These are phyloP conservation scores for Monilinia vaccinii-corymbosi DNA, from an alignment of 2,329 filamentous ascomycete genomes.

Conservation along the genomic window DNA sequence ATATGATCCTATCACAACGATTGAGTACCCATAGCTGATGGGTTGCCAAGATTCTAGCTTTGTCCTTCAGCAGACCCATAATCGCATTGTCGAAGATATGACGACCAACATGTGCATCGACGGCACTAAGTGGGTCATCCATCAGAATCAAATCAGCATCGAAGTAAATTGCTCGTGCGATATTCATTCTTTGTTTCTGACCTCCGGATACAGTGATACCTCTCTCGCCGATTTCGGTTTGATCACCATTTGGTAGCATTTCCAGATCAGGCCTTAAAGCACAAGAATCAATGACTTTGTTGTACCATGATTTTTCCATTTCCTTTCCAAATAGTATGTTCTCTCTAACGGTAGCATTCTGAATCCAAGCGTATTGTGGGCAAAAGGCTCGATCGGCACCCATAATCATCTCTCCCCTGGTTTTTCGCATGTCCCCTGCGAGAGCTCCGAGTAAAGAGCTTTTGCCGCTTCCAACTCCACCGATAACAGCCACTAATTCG, in stretches of 20 bases:
- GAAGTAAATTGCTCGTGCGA: constrained; percentile 72
- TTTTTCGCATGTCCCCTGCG: constrained; percentile 89
- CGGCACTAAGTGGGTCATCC: constrained; percentile 61
- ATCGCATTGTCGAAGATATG: constrained; percentile 93
- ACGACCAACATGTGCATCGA: constrained; percentile 60
- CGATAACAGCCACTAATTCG: constrained; percentile 78
- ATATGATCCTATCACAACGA: constrained; percentile 84
- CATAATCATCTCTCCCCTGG: constrained; percentile 60
- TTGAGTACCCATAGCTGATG: constrained; percentile 91
- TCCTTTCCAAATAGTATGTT: constrained; percentile 89
- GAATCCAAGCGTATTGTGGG: constrained; percentile 96
- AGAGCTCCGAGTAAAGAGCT: constrained; percentile 80
- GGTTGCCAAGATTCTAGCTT: constrained; percentile 84
- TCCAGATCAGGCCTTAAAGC: constrained; percentile 78
- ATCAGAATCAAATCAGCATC: constrained; percentile 59
- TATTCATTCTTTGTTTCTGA: constrained; percentile 91
- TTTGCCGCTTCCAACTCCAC: constrained; percentile 83
- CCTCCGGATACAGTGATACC: constrained; percentile 94
- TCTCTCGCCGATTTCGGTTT: constrained; percentile 88
- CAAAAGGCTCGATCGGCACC: constrained; percentile 82
- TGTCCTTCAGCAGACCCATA: constrained; percentile 75
- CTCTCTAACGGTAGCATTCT: constrained; percentile 76
- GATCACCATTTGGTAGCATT: constrained; percentile 83
- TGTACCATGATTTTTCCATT: constrained; percentile 65
- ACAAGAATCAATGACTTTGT: constrained; percentile 57